Evolutionary conservation across 192 early-diverging fungal species (phyloP).

Genomic region (Entomortierella parvispora): DNA sequence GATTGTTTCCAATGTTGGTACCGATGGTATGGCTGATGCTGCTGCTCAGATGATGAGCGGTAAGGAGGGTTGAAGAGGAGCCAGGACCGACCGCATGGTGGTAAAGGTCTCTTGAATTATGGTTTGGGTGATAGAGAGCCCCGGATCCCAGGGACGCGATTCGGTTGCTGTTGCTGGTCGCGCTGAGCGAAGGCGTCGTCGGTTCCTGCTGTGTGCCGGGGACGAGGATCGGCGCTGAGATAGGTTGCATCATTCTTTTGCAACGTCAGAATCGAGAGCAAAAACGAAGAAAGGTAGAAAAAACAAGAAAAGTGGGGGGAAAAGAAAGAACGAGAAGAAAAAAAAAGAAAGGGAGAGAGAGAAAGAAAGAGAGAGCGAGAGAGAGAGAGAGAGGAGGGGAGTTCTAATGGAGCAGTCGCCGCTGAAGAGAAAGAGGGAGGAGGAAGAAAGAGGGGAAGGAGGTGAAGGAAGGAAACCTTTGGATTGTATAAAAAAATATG

Average conservation of each 20-base stretch:
- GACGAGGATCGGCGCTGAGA: conserved; percentile 34
- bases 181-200: conserved; percentile 14
- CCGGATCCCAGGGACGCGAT: too few relatives aligned
- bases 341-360: too few relatives aligned
- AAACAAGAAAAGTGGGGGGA: too few relatives aligned
- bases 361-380: background rate
- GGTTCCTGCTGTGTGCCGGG: conserved; percentile 33
- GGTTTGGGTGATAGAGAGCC: background rate
- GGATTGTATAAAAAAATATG: too few relatives aligned
- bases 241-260: background rate
- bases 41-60: background rate
- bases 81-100: too few relatives aligned
- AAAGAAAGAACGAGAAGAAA: background rate
- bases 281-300: background rate
- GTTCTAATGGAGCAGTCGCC: background rate
- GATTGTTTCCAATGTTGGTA: background rate
- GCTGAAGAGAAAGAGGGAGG: background rate
- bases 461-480: background rate
- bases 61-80: background rate
- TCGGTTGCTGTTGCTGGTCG: background rate
- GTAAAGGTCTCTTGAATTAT: background rate
- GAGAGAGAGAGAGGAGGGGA: background rate
- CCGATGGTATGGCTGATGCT: background rate
- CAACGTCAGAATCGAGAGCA: background rate
- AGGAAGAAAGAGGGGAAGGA: background rate